phyloP scores from a whole-genome alignment of 2,329 filamentous ascomycete genomes.

The Claviceps sp. region DNA sequence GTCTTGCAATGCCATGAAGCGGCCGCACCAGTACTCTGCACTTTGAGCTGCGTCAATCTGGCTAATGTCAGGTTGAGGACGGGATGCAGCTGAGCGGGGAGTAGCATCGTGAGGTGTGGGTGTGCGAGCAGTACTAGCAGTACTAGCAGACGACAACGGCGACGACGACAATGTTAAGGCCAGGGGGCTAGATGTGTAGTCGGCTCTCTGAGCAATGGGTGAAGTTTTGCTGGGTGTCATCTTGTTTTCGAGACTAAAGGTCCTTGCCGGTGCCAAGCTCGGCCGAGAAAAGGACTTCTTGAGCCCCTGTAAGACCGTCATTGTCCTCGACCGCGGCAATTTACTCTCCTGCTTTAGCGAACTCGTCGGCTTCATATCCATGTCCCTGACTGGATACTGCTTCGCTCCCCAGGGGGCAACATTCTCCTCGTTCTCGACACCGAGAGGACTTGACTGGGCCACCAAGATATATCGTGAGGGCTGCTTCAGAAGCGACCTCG shows the following conservation, averaged over 20 bases:
- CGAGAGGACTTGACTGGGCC: not conserved
- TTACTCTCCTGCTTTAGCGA: constrained; percentile 9
- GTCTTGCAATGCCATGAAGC: constrained; percentile 44
- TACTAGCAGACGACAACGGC: not conserved
- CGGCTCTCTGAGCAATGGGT: not conserved
- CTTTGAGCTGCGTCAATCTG: constrained; percentile 29
- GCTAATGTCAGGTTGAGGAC: constrained; percentile 11
- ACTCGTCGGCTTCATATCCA: not conserved
- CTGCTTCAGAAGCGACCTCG: constrained; percentile 9
- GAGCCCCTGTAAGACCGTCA: constrained; percentile 30
- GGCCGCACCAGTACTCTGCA: constrained; percentile 47
- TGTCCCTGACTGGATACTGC: not conserved
- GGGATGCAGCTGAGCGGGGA: not conserved
- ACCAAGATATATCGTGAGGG: constrained; percentile 7
- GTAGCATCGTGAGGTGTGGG: not conserved
- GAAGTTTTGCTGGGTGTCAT: not conserved
- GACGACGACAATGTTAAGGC: not conserved
- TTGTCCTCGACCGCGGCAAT: constrained; percentile 31
- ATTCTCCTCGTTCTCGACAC: constrained; percentile 16
- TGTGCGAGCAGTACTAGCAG: not conserved
- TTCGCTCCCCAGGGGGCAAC: constrained; percentile 6
- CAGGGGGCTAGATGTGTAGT: not conserved
- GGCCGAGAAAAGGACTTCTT: constrained; percentile 30
- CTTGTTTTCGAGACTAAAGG: constrained; percentile 10
- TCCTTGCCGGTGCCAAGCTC: constrained; percentile 11